phyloP scores from a whole-genome alignment of 2,329 filamentous ascomycete genomes.

The Xylariaceae sp. region DNA sequence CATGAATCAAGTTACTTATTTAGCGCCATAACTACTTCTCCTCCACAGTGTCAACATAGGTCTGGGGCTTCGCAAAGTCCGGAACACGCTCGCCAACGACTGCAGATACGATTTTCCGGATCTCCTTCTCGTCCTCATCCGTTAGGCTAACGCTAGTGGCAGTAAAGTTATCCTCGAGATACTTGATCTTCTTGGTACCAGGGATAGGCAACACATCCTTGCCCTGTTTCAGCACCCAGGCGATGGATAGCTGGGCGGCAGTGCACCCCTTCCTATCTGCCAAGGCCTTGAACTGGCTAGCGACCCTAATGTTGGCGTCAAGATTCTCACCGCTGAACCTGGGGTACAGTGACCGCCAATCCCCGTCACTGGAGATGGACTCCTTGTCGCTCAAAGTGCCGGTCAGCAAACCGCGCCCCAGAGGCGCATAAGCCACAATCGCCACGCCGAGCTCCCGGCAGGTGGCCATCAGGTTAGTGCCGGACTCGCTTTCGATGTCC shows the following conservation, averaged over 20 bases:
- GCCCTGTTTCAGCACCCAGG: conserved; percentile 59
- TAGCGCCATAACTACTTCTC: too few relatives aligned
- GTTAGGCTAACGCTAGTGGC: conserved; percentile 30
- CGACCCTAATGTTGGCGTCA: conserved; percentile 50
- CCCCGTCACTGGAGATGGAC: not conserved
- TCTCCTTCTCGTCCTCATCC: conserved; percentile 33
- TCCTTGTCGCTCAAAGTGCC: conserved; percentile 39
- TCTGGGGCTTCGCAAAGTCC: too few relatives aligned
- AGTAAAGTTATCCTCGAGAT: conserved; percentile 43
- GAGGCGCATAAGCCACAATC: conserved; percentile 49
- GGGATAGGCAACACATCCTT: conserved; percentile 47
- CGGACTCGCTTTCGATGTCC: conserved; percentile 51
- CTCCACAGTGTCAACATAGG: too few relatives aligned
- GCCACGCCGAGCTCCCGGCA: conserved; percentile 55
- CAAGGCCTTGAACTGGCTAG: conserved; percentile 34
- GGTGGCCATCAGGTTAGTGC: conserved; percentile 48
- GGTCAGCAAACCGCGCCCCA: conserved; percentile 49
- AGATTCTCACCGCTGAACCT: conserved; percentile 54
- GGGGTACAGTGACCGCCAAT: conserved; percentile 37
- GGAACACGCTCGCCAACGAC: too few relatives aligned
- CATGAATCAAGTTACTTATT: too few relatives aligned
- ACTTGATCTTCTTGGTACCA: conserved; percentile 44
- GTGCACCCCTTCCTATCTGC: conserved; percentile 47
- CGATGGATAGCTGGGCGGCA: conserved; percentile 58
- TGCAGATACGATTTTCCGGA: conserved; percentile 30